Conservation (phyloP, 768 basidiomycete species). For the Trametes elegans region DNA sequence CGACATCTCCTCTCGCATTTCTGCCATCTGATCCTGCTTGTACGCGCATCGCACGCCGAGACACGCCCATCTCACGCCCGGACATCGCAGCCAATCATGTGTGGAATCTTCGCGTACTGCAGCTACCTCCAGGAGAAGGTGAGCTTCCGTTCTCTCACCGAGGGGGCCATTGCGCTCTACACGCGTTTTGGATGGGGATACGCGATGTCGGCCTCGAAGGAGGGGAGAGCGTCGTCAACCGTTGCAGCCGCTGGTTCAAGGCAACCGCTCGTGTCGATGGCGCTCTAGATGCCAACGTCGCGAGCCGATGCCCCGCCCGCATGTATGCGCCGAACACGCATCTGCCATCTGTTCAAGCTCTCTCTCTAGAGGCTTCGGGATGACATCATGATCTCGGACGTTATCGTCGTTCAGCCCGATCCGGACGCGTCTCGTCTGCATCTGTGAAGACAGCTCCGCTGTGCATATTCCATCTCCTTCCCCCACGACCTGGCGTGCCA, state of each 20-base stretch:
- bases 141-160: constrained; percentile 27
- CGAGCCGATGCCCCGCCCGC: not conserved
- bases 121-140: constrained; percentile 95
- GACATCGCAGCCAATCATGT: constrained; percentile 47
- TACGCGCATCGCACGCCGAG: constrained; percentile 5
- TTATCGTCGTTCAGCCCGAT: not conserved
- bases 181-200: not conserved
- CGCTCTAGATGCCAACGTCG: not conserved
- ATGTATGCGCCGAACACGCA: not conserved
- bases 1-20: not conserved
- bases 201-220: not conserved
- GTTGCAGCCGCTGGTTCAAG: no score
- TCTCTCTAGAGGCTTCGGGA: not conserved
- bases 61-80: not conserved
- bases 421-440: not conserved
- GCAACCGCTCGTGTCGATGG: not conserved
- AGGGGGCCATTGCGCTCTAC: no score
- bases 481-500: no score
- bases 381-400: constrained; percentile 7
- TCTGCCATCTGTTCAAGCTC: not conserved
- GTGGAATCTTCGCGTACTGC: constrained; percentile 97
- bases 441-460: not conserved
- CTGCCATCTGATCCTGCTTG: not conserved
- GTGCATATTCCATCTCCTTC: not conserved
- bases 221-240: no score